Evolutionary conservation across 495 filamentous ascomycete genomes (phyloP).

Genomic region (Gamarada debralockiae): DNA sequence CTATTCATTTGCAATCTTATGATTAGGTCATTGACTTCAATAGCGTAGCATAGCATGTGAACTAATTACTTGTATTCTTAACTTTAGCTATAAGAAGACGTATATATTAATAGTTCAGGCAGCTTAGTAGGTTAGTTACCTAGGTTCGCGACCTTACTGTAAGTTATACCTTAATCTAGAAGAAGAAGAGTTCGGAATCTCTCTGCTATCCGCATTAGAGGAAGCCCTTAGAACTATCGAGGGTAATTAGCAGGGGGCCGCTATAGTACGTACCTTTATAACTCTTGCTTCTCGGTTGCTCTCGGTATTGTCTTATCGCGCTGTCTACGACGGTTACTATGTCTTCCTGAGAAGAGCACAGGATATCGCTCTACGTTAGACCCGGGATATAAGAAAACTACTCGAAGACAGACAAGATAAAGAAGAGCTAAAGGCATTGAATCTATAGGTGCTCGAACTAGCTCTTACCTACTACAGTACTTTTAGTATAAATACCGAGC

Average conservation of each 20-base stretch:
- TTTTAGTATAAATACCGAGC: background rate
- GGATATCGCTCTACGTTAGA: slow-evolving; percentile 12
- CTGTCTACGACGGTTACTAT: slow-evolving; percentile 8
- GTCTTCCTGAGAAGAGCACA: slow-evolving; percentile 11
- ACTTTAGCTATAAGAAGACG: slow-evolving; percentile 31
- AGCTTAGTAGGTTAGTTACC: slow-evolving; percentile 29
- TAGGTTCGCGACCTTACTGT: slow-evolving; percentile 7
- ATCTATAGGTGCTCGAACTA: slow-evolving; percentile 24
- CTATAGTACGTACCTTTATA: slow-evolving; percentile 24
- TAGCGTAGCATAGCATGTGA: slow-evolving; percentile 38
- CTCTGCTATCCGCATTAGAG: slow-evolving; percentile 22
- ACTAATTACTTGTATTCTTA: slow-evolving; percentile 25
- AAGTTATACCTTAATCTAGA: slow-evolving; percentile 26
- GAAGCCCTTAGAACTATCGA: slow-evolving; percentile 22
- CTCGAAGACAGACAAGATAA: slow-evolving; percentile 1
- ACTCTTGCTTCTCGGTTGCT: slow-evolving; percentile 24
- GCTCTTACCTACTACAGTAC: slow-evolving; percentile 26
- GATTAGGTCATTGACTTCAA: slow-evolving; percentile 32
- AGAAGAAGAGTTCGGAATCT: slow-evolving; percentile 21
- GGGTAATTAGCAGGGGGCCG: slow-evolving; percentile 34
- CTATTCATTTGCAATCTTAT: slow-evolving; percentile 30
- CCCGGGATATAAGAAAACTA: slow-evolving; percentile 2
- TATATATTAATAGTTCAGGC: slow-evolving; percentile 31
- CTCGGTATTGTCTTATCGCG: slow-evolving; percentile 21
- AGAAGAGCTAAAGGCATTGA: slow-evolving; percentile 18